phyloP scores from a whole-genome alignment of 176 grass and related monocot genomes.

The Oryza glumipatula region DNA sequence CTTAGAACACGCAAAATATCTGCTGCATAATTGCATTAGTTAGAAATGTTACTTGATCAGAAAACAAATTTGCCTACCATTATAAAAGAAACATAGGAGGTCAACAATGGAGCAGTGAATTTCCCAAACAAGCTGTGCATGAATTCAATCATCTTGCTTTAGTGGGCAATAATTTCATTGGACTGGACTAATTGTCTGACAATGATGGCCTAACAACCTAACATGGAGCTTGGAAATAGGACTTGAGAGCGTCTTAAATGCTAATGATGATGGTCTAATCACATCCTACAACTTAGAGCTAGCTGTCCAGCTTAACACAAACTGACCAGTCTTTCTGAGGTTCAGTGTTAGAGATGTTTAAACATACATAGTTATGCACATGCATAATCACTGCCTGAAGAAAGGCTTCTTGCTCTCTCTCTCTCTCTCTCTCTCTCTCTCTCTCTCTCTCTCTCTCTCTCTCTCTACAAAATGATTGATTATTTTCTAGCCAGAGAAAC shows the following conservation, averaged over 20 bases:
- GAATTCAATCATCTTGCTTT: not conserved
- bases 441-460: too few relatives aligned
- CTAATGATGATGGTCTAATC: not conserved
- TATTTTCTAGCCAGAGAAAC: too few relatives aligned
- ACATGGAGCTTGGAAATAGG: slow-evolving; percentile 2
- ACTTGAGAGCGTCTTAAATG: not conserved
- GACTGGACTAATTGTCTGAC: slow-evolving; percentile 7
- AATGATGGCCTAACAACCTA: slow-evolving; percentile 24
- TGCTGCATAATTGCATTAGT: not conserved
- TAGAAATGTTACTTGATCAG: not conserved
- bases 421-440: too few relatives aligned
- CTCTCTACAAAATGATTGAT: too few relatives aligned
- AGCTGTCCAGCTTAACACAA: not conserved
- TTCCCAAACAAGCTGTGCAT: not conserved
- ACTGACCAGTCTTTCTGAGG: not conserved
- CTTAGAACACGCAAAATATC: not conserved
- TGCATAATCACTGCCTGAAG: not conserved
- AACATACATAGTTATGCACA: too few relatives aligned
- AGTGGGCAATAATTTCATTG: not conserved
- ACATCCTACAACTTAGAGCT: not conserved
- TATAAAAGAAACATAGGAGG: not conserved
- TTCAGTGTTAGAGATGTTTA: not conserved
- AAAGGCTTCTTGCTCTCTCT: not conserved
- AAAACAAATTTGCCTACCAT: not conserved
- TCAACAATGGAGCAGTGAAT: not conserved